Evolutionary conservation across 768 basidiomycete species (phyloP), one percentile per base, ranked within the genome.

Genomic region (Boletus huronensis): DNA sequence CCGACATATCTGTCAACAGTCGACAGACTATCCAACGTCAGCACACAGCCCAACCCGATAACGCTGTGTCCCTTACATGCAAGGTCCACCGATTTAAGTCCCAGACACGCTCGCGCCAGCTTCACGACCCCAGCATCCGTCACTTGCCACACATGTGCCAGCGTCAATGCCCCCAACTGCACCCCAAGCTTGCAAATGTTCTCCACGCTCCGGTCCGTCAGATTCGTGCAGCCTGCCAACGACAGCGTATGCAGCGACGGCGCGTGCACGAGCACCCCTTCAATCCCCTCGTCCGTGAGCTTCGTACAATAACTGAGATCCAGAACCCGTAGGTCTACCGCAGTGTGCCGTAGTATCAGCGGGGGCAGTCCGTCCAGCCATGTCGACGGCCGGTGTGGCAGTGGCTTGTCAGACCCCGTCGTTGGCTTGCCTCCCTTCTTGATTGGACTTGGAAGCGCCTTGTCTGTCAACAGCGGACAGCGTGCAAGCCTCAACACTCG

Each of bases 31-130:
- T 54, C 54, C 26, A 13, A n/a, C 35, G 50, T 70, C 55, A 68
- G 62, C 32, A 51, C 39, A 51, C 21, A 3, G 0, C 14, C 43
- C 48, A 44, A 48, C 32, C 48, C 55, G 16, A 55, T 23, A 60
- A 53, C 48, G 16, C 28, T 77, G 17, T 26, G 23, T 25, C 23
- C 42, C 90, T 72, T 69, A 93, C 93, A 92, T 44, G 91, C 89
- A 45, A 97, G 74, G 69, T 97, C 95, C 58, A 97, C 77, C 64
- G 88, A 89, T 52, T 87, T 79, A 47, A 98, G 74, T 35, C 87
- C 81, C 0, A 77, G 73, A 68, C 94, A 98, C 17, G 78, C 70
- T 26, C 87, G 79, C 6, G 84, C 86, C 41, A 97, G 70, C 55
- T 77, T 77, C 42, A 85, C 78, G 16, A 97, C 75, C 2, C 80